Percentiles rank a stretch among this genome's conserved stretches.
Conservation (phyloP, 2,329 filamentous ascomycete species). For the Fusarium ramigenum region DNA sequence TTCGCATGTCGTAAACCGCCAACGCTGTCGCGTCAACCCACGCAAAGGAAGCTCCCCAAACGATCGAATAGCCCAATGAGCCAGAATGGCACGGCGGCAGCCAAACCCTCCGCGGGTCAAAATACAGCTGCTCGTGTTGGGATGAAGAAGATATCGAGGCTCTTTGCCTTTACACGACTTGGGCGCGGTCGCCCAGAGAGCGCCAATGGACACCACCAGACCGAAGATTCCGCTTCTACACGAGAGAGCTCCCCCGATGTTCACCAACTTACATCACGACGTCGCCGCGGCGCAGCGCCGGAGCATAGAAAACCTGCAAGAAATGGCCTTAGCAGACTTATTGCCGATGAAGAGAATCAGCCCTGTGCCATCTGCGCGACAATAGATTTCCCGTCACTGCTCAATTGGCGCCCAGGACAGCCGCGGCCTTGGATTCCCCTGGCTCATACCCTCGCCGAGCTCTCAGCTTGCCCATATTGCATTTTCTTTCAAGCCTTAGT, state of each 20-base stretch:
- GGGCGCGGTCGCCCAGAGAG: slow-evolving; percentile 41
- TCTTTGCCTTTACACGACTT: slow-evolving; percentile 47
- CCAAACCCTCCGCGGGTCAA: slow-evolving; percentile 32
- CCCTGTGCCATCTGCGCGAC: slow-evolving; percentile 47
- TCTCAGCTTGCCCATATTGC: slow-evolving; percentile 50
- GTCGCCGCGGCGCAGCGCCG: slow-evolving; percentile 35
- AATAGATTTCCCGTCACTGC: slow-evolving; percentile 49
- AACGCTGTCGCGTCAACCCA: slow-evolving; percentile 28
- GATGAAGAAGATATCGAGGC: slow-evolving; percentile 52
- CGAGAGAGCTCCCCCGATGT: slow-evolving; percentile 44
- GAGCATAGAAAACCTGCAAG: slow-evolving; percentile 39
- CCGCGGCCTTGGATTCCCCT: slow-evolving; percentile 50
- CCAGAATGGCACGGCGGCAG: slow-evolving; percentile 41
- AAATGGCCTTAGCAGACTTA: slow-evolving; percentile 43
- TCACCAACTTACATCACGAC: slow-evolving; percentile 48
- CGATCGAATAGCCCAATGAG: slow-evolving; percentile 34
- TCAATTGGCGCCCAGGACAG: slow-evolving; percentile 50
- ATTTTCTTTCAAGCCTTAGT: slow-evolving; percentile 51
- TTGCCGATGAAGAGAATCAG: slow-evolving; percentile 42
- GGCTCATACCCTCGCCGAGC: slow-evolving; percentile 45
- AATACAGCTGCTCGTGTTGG: slow-evolving; percentile 27
- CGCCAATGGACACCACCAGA: slow-evolving; percentile 26
- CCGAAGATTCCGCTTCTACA: slow-evolving; percentile 35
- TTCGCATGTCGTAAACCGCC: slow-evolving; percentile 32
- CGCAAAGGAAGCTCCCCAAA: slow-evolving; percentile 19